A percentile compares a stretch with the other conserved stretches of the same genome.
Conservation (phyloP, 192 early-diverging fungal species). For the Coemansia sp. region DNA sequence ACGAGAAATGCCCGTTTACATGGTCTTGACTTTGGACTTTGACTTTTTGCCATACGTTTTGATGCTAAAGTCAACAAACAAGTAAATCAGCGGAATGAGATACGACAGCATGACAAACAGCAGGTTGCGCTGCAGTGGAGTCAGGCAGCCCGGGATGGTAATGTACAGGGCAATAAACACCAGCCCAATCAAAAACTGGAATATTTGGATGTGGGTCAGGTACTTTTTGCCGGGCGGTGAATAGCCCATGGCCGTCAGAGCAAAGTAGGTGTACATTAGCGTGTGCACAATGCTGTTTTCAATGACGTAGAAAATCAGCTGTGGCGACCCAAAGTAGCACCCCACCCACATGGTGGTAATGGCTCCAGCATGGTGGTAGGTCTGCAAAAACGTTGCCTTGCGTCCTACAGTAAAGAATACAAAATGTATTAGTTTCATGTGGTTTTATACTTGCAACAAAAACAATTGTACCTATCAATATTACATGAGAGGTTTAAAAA, state of each 20-base stretch:
- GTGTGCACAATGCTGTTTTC: constrained; percentile 86
- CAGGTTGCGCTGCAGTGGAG: constrained; percentile 60
- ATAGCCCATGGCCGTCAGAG: constrained; percentile 65
- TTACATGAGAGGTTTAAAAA: too few species aligned
- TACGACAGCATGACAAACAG: constrained; percentile 70
- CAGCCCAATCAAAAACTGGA: constrained; percentile 77
- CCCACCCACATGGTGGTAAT: constrained; percentile 80
- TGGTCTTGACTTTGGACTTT: constrained; percentile 38
- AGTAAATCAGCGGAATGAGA: constrained; percentile 71
- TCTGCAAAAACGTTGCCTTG: constrained; percentile 71
- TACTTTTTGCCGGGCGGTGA: constrained; percentile 78
- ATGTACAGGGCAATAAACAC: constrained; percentile 66
- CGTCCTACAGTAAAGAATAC: too few species aligned
- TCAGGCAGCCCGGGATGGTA: constrained; percentile 60
- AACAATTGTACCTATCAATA: too few species aligned
- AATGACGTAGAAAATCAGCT: constrained; percentile 79
- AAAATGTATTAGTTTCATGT: too few species aligned
- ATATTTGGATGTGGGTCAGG: constrained; percentile 79
- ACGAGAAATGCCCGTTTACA: background rate
- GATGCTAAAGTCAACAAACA: constrained; percentile 82
- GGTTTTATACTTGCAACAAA: too few species aligned
- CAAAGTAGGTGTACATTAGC: constrained; percentile 85
- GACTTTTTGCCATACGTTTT: constrained; percentile 61
- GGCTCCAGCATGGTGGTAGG: constrained; percentile 83
- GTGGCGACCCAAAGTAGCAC: constrained; percentile 63